phyloP scores from a whole-genome alignment of 768 basidiomycete genomes.

The Lactifluus volemus region DNA sequence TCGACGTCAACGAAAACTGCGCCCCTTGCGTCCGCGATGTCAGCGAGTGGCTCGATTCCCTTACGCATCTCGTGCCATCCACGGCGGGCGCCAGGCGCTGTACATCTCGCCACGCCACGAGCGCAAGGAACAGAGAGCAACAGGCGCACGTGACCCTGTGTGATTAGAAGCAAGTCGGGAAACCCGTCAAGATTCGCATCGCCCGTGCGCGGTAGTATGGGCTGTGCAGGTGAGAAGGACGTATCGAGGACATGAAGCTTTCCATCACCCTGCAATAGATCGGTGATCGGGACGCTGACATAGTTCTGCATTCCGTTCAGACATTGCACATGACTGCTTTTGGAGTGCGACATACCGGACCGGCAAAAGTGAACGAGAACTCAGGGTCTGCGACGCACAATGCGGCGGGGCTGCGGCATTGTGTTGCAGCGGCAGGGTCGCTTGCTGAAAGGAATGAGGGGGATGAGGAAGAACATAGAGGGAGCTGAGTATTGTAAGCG shows the following conservation, averaged over 20 bases:
- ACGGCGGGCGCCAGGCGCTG: conserved; percentile 43
- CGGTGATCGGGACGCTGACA: conserved; percentile 53
- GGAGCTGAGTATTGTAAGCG: conserved; percentile 87
- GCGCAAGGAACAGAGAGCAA: conserved; percentile 56
- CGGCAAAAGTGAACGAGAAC: conserved; percentile 56
- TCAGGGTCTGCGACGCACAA: conserved; percentile 74
- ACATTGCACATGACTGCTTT: no score
- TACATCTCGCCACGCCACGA: conserved; percentile 42
- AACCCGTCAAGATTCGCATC: conserved; percentile 93
- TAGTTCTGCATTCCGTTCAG: conserved; percentile 42
- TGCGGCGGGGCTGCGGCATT: conserved; percentile 68
- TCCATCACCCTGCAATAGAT: conserved; percentile 40
- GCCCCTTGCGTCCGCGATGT: conserved; percentile 69
- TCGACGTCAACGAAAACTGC: conserved; percentile 86
- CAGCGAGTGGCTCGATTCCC: conserved; percentile 53
- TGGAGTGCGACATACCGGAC: conserved; percentile 1
- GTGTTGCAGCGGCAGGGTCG: conserved; percentile 23
- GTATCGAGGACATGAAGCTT: conserved; percentile 64
- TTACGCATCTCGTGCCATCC: conserved; percentile 52
- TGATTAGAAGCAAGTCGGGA: conserved; percentile 70
- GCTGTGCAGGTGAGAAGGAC: conserved; percentile 55
- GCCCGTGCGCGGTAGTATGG: conserved; percentile 72
- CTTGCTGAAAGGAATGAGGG: conserved; percentile 41
- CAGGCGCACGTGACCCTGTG: conserved; percentile 49
- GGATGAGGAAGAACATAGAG: conserved; percentile 53